Conservation (phyloP, 768 basidiomycete species). For the Boletus reticulatus region DNA sequence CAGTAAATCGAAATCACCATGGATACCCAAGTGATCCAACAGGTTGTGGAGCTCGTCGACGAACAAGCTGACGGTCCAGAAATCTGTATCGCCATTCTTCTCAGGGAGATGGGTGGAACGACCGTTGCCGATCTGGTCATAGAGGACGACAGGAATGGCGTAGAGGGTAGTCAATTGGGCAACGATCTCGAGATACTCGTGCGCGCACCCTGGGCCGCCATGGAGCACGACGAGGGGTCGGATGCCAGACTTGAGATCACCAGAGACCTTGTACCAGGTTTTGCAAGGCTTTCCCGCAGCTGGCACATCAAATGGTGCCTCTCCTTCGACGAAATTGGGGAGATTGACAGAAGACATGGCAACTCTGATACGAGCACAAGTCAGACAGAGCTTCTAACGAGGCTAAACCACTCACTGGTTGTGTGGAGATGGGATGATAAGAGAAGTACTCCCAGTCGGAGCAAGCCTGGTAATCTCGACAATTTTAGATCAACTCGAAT, state of each 20-base stretch:
- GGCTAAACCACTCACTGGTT: no score
- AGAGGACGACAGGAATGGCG: slow-evolving; percentile 48
- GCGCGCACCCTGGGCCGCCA: slow-evolving; percentile 51
- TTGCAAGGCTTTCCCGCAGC: slow-evolving; percentile 33
- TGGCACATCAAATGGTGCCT: slow-evolving; percentile 25
- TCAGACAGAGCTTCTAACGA: background rate
- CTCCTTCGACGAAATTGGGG: slow-evolving; percentile 30
- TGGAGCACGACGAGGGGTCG: slow-evolving; percentile 51
- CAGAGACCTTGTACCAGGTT: slow-evolving; percentile 53
- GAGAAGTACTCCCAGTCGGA: no score
- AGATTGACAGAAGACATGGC: slow-evolving; percentile 29
- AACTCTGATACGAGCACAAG: background rate
- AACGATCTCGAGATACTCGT: slow-evolving; percentile 40
- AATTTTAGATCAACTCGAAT: no score
- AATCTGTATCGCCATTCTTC: slow-evolving; percentile 39
- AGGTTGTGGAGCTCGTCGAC: slow-evolving; percentile 50
- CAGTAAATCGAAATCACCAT: slow-evolving; percentile 40
- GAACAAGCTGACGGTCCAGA: slow-evolving; percentile 53
- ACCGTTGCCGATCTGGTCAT: slow-evolving; percentile 58
- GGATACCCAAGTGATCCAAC: slow-evolving; percentile 42
- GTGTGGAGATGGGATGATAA: no score
- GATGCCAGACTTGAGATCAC: slow-evolving; percentile 36
- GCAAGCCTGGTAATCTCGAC: background rate
- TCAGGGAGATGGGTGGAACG: slow-evolving; percentile 52
- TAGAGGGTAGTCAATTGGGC: slow-evolving; percentile 36